Evolutionary conservation across 805 yeast genomes (phyloP), one percentile per base, ranked within the genome.

Genomic region (Limtongia smithiae): DNA sequence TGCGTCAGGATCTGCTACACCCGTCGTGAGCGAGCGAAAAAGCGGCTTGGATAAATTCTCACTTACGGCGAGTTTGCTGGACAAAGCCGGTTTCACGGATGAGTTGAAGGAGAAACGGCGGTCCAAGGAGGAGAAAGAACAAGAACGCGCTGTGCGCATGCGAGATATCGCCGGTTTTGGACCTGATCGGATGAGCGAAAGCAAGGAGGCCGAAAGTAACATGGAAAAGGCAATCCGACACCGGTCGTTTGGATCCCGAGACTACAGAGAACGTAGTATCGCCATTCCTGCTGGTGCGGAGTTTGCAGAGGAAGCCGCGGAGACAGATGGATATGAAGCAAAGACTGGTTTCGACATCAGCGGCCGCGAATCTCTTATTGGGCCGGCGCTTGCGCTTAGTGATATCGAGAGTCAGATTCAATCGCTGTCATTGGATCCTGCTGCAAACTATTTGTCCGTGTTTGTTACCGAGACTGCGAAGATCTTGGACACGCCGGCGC

Each of bases 401-500:
- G 14, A 4, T 37, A 6, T n/a, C 14, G 42, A 38, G 28, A 27
- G 6, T 9, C 35, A 15, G 20, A 37, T 52, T 21, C 28, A 36
- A 37, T 30, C 36, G 3, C 45, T 52, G 5, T 32, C 51, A 17
- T 40, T 54, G 27, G 41, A 35, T n/a, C 50, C 56, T 36, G 55
- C 58, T 9, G 22, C 22, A 18, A 37, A 42, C 3, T 48, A 42
- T 32, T 34, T 54, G 32, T 17, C 47, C 3, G 56, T 46, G n/a
- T n/a, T n/a, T n/a, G n/a, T n/a, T n/a, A n/a, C 28, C 4, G 59
- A 55, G 21, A 35, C 41, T 6, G 17, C 71, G 30, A 79, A 74
- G 2, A 81, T 82, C 57, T 68, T 85, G 52, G 72, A 73, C 21
- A 69, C 72, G 34, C 60, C 59, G 14, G 59, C 68, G 37, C 20